Evolutionary conservation across 306 rosid species (phyloP).

Genomic region (Arachis stenosperma): DNA sequence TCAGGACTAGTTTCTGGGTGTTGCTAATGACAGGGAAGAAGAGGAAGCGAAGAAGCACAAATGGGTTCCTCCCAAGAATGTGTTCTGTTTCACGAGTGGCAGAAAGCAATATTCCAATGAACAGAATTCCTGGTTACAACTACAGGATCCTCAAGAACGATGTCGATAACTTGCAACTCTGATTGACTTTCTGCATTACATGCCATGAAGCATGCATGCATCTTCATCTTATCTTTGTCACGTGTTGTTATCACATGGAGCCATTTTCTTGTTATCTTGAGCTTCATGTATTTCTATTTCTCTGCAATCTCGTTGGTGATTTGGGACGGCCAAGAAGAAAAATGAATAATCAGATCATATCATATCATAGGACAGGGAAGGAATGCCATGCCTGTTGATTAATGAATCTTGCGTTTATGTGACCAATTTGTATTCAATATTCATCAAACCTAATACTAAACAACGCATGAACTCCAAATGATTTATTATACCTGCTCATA

Average conservation of each 20-base stretch:
- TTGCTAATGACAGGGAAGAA: constrained; percentile 61
- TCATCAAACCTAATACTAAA: too few relatives aligned
- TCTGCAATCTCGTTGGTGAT: constrained; percentile 2
- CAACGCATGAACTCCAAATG: too few relatives aligned
- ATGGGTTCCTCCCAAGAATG: constrained; percentile 50
- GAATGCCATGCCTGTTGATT: constrained; percentile 11
- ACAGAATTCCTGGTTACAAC: constrained; percentile 59
- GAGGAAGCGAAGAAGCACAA: constrained; percentile 53
- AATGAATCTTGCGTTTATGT: neutral
- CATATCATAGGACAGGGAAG: constrained; percentile 1
- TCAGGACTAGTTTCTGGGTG: constrained; percentile 63
- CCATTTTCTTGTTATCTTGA: neutral
- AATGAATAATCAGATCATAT: constrained; percentile 10
- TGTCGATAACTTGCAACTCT: constrained; percentile 48
- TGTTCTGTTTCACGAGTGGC: constrained; percentile 59
- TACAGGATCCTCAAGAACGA: constrained; percentile 70
- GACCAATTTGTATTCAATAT: constrained; percentile 16
- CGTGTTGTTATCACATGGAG: constrained; percentile 11
- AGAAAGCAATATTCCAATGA: constrained; percentile 45
- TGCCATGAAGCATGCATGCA: constrained; percentile 12
- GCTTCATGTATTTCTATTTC: constrained; percentile 25
- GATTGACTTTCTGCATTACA: constrained; percentile 12
- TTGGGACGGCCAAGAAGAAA: constrained; percentile 4
- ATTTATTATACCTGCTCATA: too few relatives aligned
- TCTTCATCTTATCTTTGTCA: constrained; percentile 33